Conservation (phyloP, 306 rosid species). For the Potentilla sterilis region DNA sequence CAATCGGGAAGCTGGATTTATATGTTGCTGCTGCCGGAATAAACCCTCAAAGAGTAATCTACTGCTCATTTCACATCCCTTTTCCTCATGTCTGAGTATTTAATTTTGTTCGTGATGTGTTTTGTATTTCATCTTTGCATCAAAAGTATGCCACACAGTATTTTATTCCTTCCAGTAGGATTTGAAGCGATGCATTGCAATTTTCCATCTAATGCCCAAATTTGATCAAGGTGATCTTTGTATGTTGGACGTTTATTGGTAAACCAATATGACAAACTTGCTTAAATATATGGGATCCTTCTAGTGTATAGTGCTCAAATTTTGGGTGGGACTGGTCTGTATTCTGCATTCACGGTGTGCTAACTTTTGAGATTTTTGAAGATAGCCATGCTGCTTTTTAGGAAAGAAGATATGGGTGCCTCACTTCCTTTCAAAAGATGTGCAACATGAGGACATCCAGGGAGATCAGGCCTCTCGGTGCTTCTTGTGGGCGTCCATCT, state of each 20-base stretch:
- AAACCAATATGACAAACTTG: neutral
- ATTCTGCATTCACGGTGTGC: neutral
- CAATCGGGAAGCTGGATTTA: slow-evolving; percentile 91
- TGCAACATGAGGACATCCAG: neutral
- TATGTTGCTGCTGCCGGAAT: slow-evolving; percentile 99
- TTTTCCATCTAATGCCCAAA: neutral
- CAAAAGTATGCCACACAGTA: neutral
- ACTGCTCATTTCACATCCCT: slow-evolving; percentile 5
- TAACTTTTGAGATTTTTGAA: neutral
- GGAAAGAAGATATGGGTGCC: neutral
- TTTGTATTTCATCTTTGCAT: neutral
- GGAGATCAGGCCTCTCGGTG: neutral
- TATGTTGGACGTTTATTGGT: neutral
- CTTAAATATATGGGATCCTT: neutral
- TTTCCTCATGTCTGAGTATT: neutral
- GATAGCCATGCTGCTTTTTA: neutral
- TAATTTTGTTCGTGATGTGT: slow-evolving; percentile 14
- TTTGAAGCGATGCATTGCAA: slow-evolving; percentile 15
- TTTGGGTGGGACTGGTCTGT: neutral
- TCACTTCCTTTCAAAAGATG: neutral
- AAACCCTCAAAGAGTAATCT: slow-evolving; percentile 92
- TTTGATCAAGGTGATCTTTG: neutral
- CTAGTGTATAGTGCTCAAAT: neutral
- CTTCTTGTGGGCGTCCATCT: neutral
- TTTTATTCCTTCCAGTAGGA: neutral